These are phyloP conservation scores for Aureobasidium pullulans DNA, from an alignment of 2,329 filamentous ascomycete genomes.

Conservation along the genomic window DNA sequence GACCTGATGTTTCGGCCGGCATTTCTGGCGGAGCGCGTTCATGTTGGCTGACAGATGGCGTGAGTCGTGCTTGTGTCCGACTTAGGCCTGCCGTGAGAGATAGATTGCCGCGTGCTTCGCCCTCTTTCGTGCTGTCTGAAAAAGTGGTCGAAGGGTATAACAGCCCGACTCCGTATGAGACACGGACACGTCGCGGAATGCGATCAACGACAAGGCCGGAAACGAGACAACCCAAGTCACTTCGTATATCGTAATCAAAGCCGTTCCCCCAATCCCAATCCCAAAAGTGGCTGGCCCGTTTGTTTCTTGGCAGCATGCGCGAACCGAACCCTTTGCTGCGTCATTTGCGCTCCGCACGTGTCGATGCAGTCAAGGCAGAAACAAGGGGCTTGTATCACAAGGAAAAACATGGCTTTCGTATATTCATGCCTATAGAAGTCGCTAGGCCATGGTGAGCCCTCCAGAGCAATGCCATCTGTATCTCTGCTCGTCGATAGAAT, in stretches of 20 bases:
- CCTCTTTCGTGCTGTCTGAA: background rate
- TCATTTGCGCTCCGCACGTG: background rate
- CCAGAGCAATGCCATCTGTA: background rate
- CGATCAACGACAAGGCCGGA: conserved; percentile 1
- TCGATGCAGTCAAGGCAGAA: background rate
- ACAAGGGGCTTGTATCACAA: background rate
- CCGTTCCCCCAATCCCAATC: background rate
- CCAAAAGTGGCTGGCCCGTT: conserved; percentile 9
- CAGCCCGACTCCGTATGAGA: background rate
- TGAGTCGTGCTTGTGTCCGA: background rate
- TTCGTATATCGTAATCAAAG: conserved; percentile 11
- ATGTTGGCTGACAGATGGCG: conserved; percentile 28
- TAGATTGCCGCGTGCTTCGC: background rate
- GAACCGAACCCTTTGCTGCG: conserved; percentile 3
- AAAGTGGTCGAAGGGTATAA: background rate
- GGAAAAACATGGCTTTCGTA: conserved; percentile 7
- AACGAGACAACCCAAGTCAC: background rate
- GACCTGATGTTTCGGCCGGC: conserved; percentile 92
- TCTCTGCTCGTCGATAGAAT: background rate
- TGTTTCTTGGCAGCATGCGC: background rate
- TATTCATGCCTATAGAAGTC: background rate
- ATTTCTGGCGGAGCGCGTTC: conserved; percentile 53
- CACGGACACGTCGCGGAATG: conserved; percentile 10
- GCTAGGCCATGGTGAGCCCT: background rate
- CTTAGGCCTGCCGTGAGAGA: background rate